Base-by-base conservation (phyloP, 306 rosid species). In the Fagus crenata region DNA sequence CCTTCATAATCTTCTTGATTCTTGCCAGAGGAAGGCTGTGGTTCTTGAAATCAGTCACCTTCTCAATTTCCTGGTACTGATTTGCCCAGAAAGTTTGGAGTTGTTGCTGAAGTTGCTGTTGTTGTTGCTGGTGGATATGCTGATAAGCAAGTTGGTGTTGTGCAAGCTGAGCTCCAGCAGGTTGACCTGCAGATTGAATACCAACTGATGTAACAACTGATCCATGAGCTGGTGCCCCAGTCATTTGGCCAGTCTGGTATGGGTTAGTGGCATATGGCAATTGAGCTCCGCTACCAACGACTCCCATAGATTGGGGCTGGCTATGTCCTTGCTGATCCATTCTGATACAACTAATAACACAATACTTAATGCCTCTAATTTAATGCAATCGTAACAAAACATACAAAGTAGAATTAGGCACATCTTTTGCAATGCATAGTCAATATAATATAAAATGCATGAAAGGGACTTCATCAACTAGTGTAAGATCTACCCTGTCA, bases 1-100 rank as follows among this genome's bases (percentile, higher is more conserved):
- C 96, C 82, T 88, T 90, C 92, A 90, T 90, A 7, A 88, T 88
- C 89, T 90, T 90, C 81, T 87, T 90, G 81, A 90, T 90, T 84
- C 92, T 85, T 61, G 95, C 92, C 69, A 90, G 69, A 53, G 95
- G 95, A 78, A 90, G 95, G 81, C 89, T 88, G 70, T 90, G 92
- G 80, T 90, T 90, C 88, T 90, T 90, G 89, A 88, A 90, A 85
- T 88, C 92, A 31, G 81, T 78, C 14, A 80, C 92, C 78, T 81
- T 86, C 72, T 85, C 89, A 5, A 88, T 88, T 75, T 90, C 92
- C 80, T 85, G 87, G 73, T 78, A 80, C 61, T 90, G 96, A 49
- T 77, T 85, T 28, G 82, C 70, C 92, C 92, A 85, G 71, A 88
- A 90, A 72, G 60, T 2, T 73, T 86, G 91, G 73, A 88, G 89